Evolutionary conservation across 116 monocot species (phyloP), one percentile per base, ranked within the genome.

Genomic region (Posidonia oceanica): DNA sequence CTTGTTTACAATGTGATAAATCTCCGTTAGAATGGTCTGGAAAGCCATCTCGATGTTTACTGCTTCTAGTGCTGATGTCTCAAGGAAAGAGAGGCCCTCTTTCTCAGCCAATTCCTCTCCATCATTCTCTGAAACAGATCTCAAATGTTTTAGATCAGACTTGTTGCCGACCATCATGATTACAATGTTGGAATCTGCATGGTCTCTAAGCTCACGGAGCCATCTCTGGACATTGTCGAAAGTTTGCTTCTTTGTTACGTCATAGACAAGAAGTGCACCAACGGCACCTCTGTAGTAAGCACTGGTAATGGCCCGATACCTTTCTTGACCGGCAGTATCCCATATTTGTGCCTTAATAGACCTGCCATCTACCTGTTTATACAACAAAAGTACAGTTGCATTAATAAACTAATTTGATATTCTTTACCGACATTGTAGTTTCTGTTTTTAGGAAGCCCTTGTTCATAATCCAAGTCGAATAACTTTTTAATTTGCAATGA

Each of bases 151-250:
- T 55, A 82, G 71, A 54, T 82, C 82, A 57, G 78, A 71, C 72
- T 82, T 82, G 75, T 82, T 82, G 10, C 82, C 82, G 15, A 75
- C 75, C 82, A 82, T 77, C 77, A 82, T 74, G 51, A 82, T 56
- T 17, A 82, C 82, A 48, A 82, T 82, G 65, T 77, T 77, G 54
- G 77, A 77, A 59, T 82, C 82, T 2, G 82, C 77, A 74, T 82
- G 82, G 7, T 74, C 77, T 41, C 82, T 61, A 1, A 82, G 75
- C 36, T 82, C 82, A 62, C 68, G 71, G 3, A 82, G 78, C 82
- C 82, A 82, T 55, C 78, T 78, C 56, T 78, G 75, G 15, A 82
- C 77, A 64, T 82, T 78, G 48, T 82, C 78, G 17, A 82, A 78
- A 17, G 82, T 82, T 59, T 78, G 78, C 52, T 71, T 78, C 68